Conservation (phyloP, 2,329 filamentous ascomycete genomes). For the Xylariaceae sp. region DNA sequence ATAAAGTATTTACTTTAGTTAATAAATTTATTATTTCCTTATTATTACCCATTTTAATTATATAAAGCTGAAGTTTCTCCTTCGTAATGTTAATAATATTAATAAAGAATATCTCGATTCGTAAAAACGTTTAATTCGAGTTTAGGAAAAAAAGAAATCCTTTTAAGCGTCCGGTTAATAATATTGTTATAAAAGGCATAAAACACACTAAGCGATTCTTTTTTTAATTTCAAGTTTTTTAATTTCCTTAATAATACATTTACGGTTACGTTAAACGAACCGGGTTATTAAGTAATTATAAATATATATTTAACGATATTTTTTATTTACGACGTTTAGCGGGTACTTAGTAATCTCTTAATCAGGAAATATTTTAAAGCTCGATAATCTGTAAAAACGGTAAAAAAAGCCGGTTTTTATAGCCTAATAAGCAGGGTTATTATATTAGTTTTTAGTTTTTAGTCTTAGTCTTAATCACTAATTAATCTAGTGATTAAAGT, state of each 20-base stretch:
- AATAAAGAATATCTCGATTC: background rate
- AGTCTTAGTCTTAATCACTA: too few species aligned
- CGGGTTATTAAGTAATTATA: background rate
- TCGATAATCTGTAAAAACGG: too few species aligned
- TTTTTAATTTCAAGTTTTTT: conserved; percentile 2
- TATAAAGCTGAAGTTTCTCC: background rate
- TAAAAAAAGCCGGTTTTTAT: too few species aligned
- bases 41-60: background rate
- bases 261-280: background rate
- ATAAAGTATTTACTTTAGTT: background rate
- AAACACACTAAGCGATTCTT: background rate
- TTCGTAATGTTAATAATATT: background rate
- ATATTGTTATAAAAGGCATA: background rate
- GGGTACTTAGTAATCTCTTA: too few species aligned
- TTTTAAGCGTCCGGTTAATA: too few species aligned
- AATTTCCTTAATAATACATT: background rate
- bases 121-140: background rate
- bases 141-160: too few species aligned
- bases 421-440: too few species aligned
- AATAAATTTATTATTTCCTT: conserved; percentile 1
- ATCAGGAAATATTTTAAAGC: too few species aligned
- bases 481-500: too few species aligned
- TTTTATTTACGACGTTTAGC: too few species aligned
- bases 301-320: conserved; percentile 3
- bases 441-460: too few species aligned